phyloP scores from a whole-genome alignment of 306 rosid genomes.

The Gleditsia sinensis region DNA sequence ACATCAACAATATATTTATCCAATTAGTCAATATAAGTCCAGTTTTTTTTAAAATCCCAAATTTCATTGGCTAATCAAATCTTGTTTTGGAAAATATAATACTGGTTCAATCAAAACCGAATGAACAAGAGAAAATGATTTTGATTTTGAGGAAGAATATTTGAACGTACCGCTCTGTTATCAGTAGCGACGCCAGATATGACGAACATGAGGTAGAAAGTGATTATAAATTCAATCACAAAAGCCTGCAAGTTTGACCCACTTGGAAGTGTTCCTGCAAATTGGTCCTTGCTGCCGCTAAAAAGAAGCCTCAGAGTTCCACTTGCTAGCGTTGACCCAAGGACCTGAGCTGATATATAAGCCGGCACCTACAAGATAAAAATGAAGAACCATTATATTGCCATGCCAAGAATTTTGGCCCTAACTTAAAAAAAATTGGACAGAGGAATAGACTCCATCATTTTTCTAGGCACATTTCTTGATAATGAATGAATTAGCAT shows the following conservation, averaged over 20 bases:
- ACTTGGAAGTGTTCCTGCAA: conserved; percentile 61
- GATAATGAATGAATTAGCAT: too few relatives aligned
- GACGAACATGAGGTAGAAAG: conserved; percentile 78
- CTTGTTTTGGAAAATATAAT: background rate
- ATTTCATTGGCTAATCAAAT: background rate
- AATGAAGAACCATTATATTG: background rate
- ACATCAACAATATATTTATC: conserved; percentile 15
- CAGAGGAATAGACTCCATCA: too few relatives aligned
- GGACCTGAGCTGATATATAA: conserved; percentile 59
- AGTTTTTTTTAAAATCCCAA: conserved; percentile 23
- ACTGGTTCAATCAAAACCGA: background rate
- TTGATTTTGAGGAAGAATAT: background rate
- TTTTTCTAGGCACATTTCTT: conserved; percentile 14
- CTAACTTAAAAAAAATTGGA: too few relatives aligned
- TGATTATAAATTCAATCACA: conserved; percentile 78
- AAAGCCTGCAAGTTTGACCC: conserved; percentile 67
- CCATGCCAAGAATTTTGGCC: too few relatives aligned
- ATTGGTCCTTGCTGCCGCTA: conserved; percentile 43
- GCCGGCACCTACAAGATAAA: conserved; percentile 61
- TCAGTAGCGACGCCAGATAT: conserved; percentile 84
- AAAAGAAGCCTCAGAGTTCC: conserved; percentile 73
- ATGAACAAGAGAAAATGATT: too few relatives aligned
- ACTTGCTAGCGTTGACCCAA: conserved; percentile 75
- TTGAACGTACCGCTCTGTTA: conserved; percentile 64
- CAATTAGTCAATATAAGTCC: conserved; percentile 34